Evolutionary conservation across 129 eudicot genomes (phyloP), one percentile per base, ranked within the genome.

Genomic region (Escallonia rubra): DNA sequence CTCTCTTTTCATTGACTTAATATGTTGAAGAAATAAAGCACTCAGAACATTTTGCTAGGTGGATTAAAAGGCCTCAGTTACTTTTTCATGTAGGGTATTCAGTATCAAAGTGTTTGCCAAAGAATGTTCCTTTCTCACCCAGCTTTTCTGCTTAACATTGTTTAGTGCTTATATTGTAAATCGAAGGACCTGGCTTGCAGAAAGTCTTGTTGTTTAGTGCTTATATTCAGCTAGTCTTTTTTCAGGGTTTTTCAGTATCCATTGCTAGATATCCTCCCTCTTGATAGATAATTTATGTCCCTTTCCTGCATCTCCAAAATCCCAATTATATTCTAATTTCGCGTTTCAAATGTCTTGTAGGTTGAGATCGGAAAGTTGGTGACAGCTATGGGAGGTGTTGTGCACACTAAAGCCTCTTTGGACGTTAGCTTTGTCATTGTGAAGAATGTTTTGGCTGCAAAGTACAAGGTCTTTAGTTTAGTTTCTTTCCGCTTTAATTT

Each of bases 381-480:
- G 55, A 72, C 82, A 44, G 95, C 96, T 9, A 94, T 94, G 99
- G 96, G 97, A 65, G 99, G 99, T 57, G 60, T 73, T 63, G 71
- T 89, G 80, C 86, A 71, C 43, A 79, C 74, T 60, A 89, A 69
- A 80, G 76, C 86, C 57, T 87, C 97, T 40, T 74, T 74, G 13
- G 99, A 89, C 76, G 88, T 87, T 73, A 90, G 74, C 78, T 94
- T 94, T 85, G 97, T 94, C 23, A 83, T 94, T 62, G 96, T 78
- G 71, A 94, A 94, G 81, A 83, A 78, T 71, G 99, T 94, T 59
- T 69, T 72, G 74, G 88, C 97, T 76, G 81, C 85, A 59, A 94
- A 86, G 69, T 94, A 89, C 65, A 89, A 94, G 99, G 99, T 89
- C 72, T 46, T 45, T 67, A n/a, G 62, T 63, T 58, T 49, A 45